Base-by-base conservation (phyloP, 257 asterid species). In the Salvia hispanica region DNA sequence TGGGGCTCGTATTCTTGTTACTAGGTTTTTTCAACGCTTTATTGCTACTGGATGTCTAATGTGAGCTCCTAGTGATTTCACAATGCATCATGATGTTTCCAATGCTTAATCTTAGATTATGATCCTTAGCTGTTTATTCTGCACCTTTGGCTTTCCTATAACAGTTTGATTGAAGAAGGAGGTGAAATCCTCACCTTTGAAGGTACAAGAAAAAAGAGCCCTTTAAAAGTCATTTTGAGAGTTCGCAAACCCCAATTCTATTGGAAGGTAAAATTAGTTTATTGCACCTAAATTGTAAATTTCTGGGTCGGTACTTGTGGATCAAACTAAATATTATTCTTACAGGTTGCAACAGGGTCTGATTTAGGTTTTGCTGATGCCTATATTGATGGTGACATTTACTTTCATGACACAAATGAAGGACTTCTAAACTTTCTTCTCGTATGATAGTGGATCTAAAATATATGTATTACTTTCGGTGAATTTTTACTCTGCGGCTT, bases 321-420 rank as follows among this genome's bases (percentile, higher is more conserved):
- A 37, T 12, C n/a, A 37, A 10, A 15, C 15, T 28, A 39, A n/a
- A 21, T 50, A 33, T 33, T 1, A 14, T 12, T 31, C 28, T 70
- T 3, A 15, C 77, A 89, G 95, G 83, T 87, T 44, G 91, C 91
- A 50, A 84, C 87, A 74, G 83, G 84, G 80, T 83, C 77, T 10
- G 96, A 91, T 62, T 71, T 88, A 72, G 97, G 97, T 70, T 82
- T 91, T 63, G 97, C 92, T 0, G 91, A 88, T 80, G 89, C 97
- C 10, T 91, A 86, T 70, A 80, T 91, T 50, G 82, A 86, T 48
- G 92, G 96, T 8, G 92, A 91, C 40, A 72, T 91, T 62, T 81
- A 90, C 44, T 88, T 84, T 36, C 83, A 81, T n/a, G 91, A 86
- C 56, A 76, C 77, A 72, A 57, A 78, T 36, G 72, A 79, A 51